These are phyloP conservation scores for Skeletonema tropicum DNA, from an alignment of 108 stramenopile genomes.

Conservation along the genomic window DNA sequence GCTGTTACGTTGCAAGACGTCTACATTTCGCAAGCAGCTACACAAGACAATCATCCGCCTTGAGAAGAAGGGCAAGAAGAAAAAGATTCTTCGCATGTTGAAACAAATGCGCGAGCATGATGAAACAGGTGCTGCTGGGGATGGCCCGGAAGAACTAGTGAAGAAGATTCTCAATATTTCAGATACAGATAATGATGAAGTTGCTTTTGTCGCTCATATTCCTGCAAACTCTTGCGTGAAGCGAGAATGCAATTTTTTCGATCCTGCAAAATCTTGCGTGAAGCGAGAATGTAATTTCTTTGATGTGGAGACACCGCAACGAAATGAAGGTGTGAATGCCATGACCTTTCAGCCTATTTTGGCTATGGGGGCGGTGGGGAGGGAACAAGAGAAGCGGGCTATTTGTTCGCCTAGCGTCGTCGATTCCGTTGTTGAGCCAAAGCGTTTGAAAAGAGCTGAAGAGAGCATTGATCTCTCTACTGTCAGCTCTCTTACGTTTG, in stretches of 20 bases:
- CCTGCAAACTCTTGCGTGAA: not conserved
- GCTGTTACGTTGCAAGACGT: slow-evolving; percentile 14
- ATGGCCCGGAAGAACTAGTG: slow-evolving; percentile 11
- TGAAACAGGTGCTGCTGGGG: not conserved
- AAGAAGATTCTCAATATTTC: slow-evolving; percentile 10
- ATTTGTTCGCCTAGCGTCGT: not conserved
- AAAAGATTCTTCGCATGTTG: slow-evolving; percentile 14
- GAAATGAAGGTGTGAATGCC: not conserved
- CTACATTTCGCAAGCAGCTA: slow-evolving; percentile 15
- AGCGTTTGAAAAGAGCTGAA: not conserved
- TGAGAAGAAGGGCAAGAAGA: slow-evolving; percentile 13
- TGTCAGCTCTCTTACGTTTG: not conserved
- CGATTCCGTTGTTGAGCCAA: not conserved
- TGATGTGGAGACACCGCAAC: not conserved
- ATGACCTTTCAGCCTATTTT: not conserved
- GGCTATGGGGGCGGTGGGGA: not conserved
- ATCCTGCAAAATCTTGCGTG: not conserved
- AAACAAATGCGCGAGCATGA: slow-evolving; percentile 11
- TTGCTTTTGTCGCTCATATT: slow-evolving; percentile 13
- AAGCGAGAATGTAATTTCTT: not conserved
- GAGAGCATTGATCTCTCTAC: not conserved
- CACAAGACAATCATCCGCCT: slow-evolving; percentile 8
- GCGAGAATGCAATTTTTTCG: not conserved
- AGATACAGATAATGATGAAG: slow-evolving; percentile 1
- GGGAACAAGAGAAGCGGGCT: not conserved